These are phyloP conservation scores for Mrakia frigida DNA, from an alignment of 768 basidiomycete genomes.

Conservation along the genomic window DNA sequence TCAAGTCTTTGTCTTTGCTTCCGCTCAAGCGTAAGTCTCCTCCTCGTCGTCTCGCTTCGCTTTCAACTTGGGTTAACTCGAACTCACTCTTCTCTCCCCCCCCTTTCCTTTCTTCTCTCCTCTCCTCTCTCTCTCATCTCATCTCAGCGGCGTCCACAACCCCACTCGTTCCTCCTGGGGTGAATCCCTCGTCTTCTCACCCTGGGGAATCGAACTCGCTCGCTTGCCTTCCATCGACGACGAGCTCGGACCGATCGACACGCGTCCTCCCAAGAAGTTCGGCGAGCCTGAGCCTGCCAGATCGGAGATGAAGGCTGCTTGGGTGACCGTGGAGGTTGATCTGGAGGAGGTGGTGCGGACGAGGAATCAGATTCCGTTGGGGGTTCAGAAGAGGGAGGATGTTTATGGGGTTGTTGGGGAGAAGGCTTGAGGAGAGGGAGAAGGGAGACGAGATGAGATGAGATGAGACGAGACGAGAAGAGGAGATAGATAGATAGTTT, in stretches of 20 bases:
- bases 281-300: conserved; percentile 31
- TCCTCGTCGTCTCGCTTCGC: neutral
- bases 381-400: conserved; percentile 39
- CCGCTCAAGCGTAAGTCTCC: conserved; percentile 37
- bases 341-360: conserved; percentile 34
- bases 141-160: conserved; percentile 38
- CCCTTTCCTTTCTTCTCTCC: neutral
- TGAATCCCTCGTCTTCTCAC: conserved; percentile 40
- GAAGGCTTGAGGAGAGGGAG: conserved; percentile 2
- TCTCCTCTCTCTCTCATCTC: neutral
- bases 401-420: conserved; percentile 37
- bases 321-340: conserved; percentile 38
- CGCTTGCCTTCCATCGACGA: conserved; percentile 39
- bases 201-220: conserved; percentile 40
- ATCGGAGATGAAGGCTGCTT: conserved; percentile 34
- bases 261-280: neutral
- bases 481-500: too few species aligned
- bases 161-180: conserved; percentile 40
- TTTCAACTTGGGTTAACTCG: too few species aligned
- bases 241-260: conserved; percentile 4
- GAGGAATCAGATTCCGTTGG: conserved; percentile 39
- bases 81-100: neutral
- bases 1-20: conserved; percentile 40
- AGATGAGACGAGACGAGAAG: too few species aligned
- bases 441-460: neutral